Percentiles rank a stretch among this genome's conserved stretches.
These are phyloP conservation scores for Boletus sp. DNA, from an alignment of 768 basidiomycete genomes.

Conservation along the genomic window DNA sequence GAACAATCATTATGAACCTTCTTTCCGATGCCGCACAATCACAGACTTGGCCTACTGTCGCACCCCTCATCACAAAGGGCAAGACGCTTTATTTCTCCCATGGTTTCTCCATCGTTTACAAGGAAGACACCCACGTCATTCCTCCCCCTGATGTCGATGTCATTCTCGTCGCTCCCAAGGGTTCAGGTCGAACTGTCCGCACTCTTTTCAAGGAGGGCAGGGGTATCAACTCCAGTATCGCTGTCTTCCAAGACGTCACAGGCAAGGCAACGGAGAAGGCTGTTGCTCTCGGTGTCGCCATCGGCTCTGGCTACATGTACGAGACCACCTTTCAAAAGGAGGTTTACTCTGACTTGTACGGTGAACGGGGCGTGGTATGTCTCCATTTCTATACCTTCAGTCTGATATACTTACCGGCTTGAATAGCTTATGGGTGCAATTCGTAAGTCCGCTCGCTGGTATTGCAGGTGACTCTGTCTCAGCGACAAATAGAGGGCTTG, in stretches of 20 bases:
- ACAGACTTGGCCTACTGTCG: constrained; percentile 85
- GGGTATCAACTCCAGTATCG: constrained; percentile 93
- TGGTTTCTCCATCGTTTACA: constrained; percentile 98
- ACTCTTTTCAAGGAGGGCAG: constrained; percentile 99
- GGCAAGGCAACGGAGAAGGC: constrained; percentile 99
- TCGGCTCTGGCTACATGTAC: constrained; percentile 97
- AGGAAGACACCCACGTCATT: constrained; percentile 92
- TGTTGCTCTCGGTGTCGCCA: constrained; percentile 86
- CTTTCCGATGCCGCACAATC: constrained; percentile 99
- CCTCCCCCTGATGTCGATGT: constrained; percentile 95
- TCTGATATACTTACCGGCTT: constrained; percentile 6
- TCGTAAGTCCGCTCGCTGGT: constrained; percentile 49
- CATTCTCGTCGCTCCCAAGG: constrained; percentile 98
- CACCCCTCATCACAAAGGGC: constrained; percentile 97
- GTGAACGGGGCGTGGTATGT: constrained; percentile 98
- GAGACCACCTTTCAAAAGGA: constrained; percentile 99
- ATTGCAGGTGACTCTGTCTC: background rate
- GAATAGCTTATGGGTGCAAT: constrained; percentile 93
- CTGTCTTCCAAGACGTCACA: constrained; percentile 96
- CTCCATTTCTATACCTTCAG: background rate
- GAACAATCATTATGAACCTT: constrained; percentile 99
- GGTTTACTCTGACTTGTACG: constrained; percentile 98
- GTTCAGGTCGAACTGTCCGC: constrained; percentile 97
- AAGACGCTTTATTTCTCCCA: constrained; percentile 99
- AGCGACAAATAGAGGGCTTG: constrained; percentile 70